Percentiles rank a stretch among this genome's conserved stretches.
Conservation (phyloP, 306 rosid species). For the Quercus robur region DNA sequence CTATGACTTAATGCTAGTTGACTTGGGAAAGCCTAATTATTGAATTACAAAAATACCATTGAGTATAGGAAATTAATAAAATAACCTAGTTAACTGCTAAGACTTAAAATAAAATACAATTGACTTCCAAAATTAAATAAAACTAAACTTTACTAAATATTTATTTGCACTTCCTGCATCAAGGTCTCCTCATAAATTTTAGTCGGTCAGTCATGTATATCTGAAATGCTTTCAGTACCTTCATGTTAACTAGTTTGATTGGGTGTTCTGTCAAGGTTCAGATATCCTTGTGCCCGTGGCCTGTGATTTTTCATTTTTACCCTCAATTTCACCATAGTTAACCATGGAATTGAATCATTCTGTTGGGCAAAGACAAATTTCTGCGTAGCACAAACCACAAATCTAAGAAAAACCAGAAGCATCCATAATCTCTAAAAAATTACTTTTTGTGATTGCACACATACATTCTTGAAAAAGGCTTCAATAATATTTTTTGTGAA, state of each 20-base stretch:
- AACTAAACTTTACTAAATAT: no score
- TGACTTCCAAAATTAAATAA: no score
- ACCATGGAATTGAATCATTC: background rate
- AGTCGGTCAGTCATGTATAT: background rate
- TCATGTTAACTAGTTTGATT: constrained; percentile 5
- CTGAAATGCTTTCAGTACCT: background rate
- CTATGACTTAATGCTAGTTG: no score
- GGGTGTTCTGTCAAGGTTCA: background rate
- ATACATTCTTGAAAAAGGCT: background rate
- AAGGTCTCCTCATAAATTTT: background rate
- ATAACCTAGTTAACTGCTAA: no score
- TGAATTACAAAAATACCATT: no score
- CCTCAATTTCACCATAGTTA: background rate
- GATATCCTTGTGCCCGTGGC: background rate
- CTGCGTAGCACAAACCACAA: background rate
- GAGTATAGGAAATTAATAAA: no score
- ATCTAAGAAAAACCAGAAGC: background rate
- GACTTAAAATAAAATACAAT: no score
- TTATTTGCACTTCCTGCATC: background rate
- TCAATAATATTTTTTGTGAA: background rate
- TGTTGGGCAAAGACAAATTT: background rate
- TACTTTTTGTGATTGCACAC: background rate
- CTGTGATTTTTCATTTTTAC: background rate
- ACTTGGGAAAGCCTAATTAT: no score
- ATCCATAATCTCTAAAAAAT: background rate